These are phyloP conservation scores for Musa schizocarpa DNA, from an alignment of 176 grass and related monocot species.

Conservation along the genomic window DNA sequence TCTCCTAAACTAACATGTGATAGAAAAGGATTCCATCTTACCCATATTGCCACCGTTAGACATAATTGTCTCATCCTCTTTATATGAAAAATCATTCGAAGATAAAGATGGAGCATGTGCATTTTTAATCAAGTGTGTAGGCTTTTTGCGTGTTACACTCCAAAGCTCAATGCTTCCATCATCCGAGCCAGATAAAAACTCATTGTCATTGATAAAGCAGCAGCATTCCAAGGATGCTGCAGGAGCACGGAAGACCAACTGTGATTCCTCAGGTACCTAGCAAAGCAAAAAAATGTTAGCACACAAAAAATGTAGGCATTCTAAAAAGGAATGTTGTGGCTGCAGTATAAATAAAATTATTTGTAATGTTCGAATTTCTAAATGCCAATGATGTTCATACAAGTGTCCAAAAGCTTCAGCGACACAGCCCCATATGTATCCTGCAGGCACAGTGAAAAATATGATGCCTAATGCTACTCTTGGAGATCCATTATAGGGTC, in stretches of 20 bases:
- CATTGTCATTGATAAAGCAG: constrained; percentile 74
- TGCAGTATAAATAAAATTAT: too few species aligned
- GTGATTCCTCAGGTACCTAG: constrained; percentile 82
- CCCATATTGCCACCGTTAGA: constrained; percentile 30
- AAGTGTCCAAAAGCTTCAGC: too few species aligned
- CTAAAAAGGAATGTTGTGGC: too few species aligned
- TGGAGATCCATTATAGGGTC: too few species aligned
- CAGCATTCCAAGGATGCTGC: constrained; percentile 72
- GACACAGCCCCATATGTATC: too few species aligned
- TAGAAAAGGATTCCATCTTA: not conserved
- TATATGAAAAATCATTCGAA: constrained; percentile 9
- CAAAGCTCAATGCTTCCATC: constrained; percentile 81
- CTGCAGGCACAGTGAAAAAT: too few species aligned
- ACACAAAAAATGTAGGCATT: too few species aligned
- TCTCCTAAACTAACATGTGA: not conserved
- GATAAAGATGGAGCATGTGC: constrained; percentile 37
- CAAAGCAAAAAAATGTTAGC: not conserved
- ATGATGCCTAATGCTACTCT: too few species aligned
- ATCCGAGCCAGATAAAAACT: constrained; percentile 80
- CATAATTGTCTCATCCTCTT: constrained; percentile 18
- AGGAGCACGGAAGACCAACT: constrained; percentile 72
- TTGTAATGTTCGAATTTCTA: too few species aligned
- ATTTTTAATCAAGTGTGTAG: constrained; percentile 72
- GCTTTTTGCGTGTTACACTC: constrained; percentile 71
- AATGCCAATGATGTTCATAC: too few species aligned